Evolutionary conservation across 306 rosid genomes (phyloP).

Genomic region (Gillenia trifoliata): DNA sequence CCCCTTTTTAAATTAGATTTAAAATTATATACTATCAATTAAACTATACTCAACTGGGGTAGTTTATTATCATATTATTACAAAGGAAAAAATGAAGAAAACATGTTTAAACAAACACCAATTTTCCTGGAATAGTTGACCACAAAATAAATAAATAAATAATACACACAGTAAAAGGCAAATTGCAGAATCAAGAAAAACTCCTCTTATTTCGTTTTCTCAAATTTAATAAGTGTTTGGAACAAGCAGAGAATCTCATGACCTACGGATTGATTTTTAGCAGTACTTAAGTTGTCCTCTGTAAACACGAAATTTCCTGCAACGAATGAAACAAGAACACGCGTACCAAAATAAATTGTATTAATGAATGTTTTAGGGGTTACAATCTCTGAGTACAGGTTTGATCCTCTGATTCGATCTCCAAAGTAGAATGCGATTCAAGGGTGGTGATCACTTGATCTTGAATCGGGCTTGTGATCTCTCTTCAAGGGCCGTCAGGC

Average conservation of each 20-base stretch:
- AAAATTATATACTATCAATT: neutral
- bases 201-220: neutral
- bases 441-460: too few relatives aligned
- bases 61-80: neutral
- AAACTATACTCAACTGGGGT: neutral
- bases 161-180: neutral
- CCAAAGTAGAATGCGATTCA: too few relatives aligned
- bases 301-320: too few relatives aligned
- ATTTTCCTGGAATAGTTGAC: neutral
- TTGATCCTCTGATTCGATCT: too few relatives aligned
- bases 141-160: neutral
- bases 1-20: neutral
- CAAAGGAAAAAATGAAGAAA: neutral
- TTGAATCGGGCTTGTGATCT: too few relatives aligned
- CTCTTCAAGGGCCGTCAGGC: too few relatives aligned
- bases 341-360: too few relatives aligned
- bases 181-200: neutral
- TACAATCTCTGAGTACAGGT: too few relatives aligned
- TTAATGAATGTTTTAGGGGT: too few relatives aligned
- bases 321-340: too few relatives aligned
- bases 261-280: neutral
- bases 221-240: neutral
- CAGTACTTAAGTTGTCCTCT: too few relatives aligned
- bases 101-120: slow-evolving; percentile 5
- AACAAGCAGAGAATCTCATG: too few relatives aligned